Evolutionary conservation across 1,284 basidiomycete genomes (phyloP), one percentile per base, ranked within the genome.

Genomic region (Agaricales sp.): DNA sequence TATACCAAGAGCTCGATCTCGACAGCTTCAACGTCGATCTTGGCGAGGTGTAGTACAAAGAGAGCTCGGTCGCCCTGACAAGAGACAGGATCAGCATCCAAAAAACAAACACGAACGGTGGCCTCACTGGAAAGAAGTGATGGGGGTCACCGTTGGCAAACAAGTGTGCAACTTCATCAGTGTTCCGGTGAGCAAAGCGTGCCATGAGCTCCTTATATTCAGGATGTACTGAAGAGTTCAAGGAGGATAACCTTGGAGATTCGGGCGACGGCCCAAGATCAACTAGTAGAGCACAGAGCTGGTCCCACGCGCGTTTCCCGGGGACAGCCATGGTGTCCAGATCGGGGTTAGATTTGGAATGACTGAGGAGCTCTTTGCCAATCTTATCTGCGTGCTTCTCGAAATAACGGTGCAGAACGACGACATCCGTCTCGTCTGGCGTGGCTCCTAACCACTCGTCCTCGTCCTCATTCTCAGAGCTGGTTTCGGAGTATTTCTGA

Each of bases 1-100:
- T 80, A 89, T 63, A 92, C 81, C 35, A 97, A 64, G 2, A 92
- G 64, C 58, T 95, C 91, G 25, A 93, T 79, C 60, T 96, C 92
- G 43, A 93, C 70, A 0, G 82, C 78, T 57, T 92, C 90, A 1
- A 90, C 83, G 53, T 90, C 82, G 43, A 93, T 75, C 54, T 81
- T 78, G 39, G 78, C 77, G 11, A 85, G 67, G 43, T 71, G 73
- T 44, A 87, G 63, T 43, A 87, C 68, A 57, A 86, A 88, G 16
- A 80, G 65, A 12, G 74, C 75, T 18, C 69, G 64, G 30, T 69
- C 60, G 46, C 74, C 72, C 80, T 86, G 54, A 26, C 4, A 38
- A 24, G 12, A 6, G 47, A 8, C 14, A 30, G 6, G 39, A n/a
- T 41, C 39, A 41, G 13, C 16, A 16, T 11, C 39, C 13, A 20